Evolutionary conservation across 2,329 filamentous ascomycete genomes (phyloP), one percentile per base, ranked within the genome.

Genomic region (Aspergillus brunneoviolaceus): DNA sequence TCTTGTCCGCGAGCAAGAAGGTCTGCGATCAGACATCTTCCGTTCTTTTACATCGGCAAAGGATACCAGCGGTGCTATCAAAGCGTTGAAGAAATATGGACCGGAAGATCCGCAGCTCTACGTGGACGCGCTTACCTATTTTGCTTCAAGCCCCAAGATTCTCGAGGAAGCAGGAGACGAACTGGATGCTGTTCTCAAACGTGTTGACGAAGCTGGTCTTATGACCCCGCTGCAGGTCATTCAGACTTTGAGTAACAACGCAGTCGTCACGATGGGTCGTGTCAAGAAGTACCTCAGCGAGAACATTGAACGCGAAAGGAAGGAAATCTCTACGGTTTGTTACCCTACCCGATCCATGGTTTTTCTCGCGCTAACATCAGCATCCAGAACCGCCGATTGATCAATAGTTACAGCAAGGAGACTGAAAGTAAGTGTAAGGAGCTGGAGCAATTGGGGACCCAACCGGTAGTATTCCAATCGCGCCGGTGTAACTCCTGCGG

Each of bases 221-320:
- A 95, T 99, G 91, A 94, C 95, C 0, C 95, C 95, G 0, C 81
- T 99, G 4, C 95, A 99, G 74, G 95, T 99, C 33, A 95, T 99
- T 16, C 94, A 99, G 76, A 95, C 93, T 0, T 84, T 99, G 14
- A 88, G 85, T 62, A 84, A 84, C 55, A 90, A 89, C 66, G 85
- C 88, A 5, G 91, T 97, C 2, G 94, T 96, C 0, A 98, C 92
- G 0, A 97, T 99, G 91, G 95, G 94, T 54, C 92, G 98, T 84
- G 89, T 99, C 63, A 98, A 97, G 77, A 87, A 88, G 5, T 99
- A 99, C 76, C 86, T 99, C 2, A 87, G 90, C 64, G 87, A 90
- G 53, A 96, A 93, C 9, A 96, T 99, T 64, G 88, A 91, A 67
- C 87, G 91, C 54, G 95, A 99, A 77, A 86, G 92, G 27, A 88